Base-by-base conservation (phyloP, 192 early-diverging fungal genomes). In the Funneliformis geosporum region DNA sequence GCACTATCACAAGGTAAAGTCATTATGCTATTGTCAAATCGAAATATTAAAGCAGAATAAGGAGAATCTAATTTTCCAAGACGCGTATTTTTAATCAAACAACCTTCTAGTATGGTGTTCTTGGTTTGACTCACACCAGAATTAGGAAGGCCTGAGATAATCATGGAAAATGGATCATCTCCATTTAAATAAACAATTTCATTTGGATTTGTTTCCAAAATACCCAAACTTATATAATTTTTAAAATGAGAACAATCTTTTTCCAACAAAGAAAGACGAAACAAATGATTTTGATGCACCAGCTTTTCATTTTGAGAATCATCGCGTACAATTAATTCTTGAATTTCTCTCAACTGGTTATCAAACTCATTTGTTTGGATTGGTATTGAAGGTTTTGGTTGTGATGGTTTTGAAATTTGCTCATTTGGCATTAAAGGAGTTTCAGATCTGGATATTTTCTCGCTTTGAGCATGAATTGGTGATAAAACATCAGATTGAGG, bases 121-220 rank as follows among this genome's bases (percentile, higher is more conserved):
- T 43, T 40, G 23, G 43, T 73, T 44, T 73, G 38, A 44, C 12
- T 40, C 38, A 73, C 40, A 5, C 70, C 70, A 40, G 70, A 73
- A 25, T 40, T 46, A 16, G 40, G 39, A 46, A 44, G 40, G 5
- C 70, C 70, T 1, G 21, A 46, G 7, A 73, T 44, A 25, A 73
- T 43, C n/a, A 46, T 73, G 23, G 2, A 44, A 73, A 40, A 73
- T 46, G 70, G 70, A 73, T 33, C 5, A 4, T 66, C 8, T 16
- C 33, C 23, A 18, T 66, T 33, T 38, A 66, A 66, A 25, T 66
- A 66, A 33, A 66, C 23, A 27, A 38, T 38, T 33, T 66, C 23
- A 66, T 66, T 38, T 25, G 27, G 27, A 1, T 7, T 0, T 66
- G 64, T 27, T 66, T 66, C 64, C 25, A 66, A 38, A 25, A 16